A percentile compares a stretch with the other conserved stretches of the same genome.
phyloP scores from a whole-genome alignment of 2,329 filamentous ascomycete genomes.

The Tolypocladium ovalisporum region DNA sequence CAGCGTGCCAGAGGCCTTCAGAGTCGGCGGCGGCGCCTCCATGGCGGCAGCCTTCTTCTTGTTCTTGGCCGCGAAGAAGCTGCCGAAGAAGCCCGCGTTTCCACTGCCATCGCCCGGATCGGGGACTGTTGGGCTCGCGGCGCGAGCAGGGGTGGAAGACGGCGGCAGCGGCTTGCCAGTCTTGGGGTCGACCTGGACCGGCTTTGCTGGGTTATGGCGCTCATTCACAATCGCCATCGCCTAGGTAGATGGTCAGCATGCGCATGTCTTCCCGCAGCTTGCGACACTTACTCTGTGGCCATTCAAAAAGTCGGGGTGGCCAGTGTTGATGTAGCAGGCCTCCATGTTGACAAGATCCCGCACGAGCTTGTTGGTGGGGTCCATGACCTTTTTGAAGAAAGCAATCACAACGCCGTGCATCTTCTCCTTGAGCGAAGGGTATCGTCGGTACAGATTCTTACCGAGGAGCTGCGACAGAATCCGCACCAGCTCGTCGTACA shows the following conservation, averaged over 20 bases:
- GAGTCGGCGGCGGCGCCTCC: conserved; percentile 83
- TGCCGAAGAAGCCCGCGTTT: conserved; percentile 87
- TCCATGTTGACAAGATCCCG: conserved; percentile 92
- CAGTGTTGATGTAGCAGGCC: conserved; percentile 94
- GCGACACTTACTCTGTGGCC: conserved; percentile 62
- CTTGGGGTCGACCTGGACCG: conserved; percentile 94
- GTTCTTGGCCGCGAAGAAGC: conserved; percentile 98
- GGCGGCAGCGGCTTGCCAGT: conserved; percentile 84
- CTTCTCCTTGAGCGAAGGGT: conserved; percentile 93
- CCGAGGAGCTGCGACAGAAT: conserved; percentile 83
- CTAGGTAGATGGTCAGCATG: conserved; percentile 21
- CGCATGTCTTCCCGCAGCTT: conserved; percentile 1
- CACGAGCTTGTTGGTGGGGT: conserved; percentile 95
- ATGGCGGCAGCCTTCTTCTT: conserved; percentile 99
- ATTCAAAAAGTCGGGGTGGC: conserved; percentile 94
- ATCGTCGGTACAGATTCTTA: conserved; percentile 85
- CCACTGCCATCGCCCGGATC: conserved; percentile 31
- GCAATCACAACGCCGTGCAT: conserved; percentile 83
- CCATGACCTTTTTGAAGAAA: conserved; percentile 98
- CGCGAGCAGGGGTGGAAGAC: conserved; percentile 55
- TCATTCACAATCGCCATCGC: conserved; percentile 99
- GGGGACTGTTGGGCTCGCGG: conserved; percentile 61
- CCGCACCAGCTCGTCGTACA: conserved; percentile 94
- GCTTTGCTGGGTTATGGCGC: conserved; percentile 68
- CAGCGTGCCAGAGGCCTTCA: conserved; percentile 89